phyloP scores from a whole-genome alignment of 108 stramenopile genomes.

The Phaeodactylum tricornutum region DNA sequence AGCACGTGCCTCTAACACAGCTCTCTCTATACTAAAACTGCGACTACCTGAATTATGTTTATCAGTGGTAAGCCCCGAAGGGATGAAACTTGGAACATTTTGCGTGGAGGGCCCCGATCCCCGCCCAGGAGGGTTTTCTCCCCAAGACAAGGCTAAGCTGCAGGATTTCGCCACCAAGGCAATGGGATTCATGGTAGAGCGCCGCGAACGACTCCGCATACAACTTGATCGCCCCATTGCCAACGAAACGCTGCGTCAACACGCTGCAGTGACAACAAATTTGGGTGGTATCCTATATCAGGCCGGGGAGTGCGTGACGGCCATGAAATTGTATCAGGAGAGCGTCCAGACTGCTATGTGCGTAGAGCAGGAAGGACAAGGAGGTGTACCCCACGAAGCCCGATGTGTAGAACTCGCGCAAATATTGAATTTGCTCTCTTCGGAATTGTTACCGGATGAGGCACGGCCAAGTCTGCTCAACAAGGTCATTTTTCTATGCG shows the following conservation, averaged over 20 bases:
- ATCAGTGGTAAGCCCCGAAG: constrained; percentile 25
- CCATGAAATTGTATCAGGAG: constrained; percentile 13
- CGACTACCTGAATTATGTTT: no score
- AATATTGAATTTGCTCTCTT: neutral
- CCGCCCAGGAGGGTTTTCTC: constrained; percentile 24
- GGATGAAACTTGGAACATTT: constrained; percentile 60
- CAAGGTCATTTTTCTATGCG: neutral
- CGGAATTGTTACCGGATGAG: neutral
- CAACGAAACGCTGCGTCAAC: neutral
- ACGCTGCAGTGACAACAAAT: constrained; percentile 8
- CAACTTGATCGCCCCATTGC: neutral
- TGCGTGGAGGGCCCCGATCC: constrained; percentile 66
- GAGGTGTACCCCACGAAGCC: neutral
- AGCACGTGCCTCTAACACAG: constrained; percentile 36
- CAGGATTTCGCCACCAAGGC: constrained; percentile 43
- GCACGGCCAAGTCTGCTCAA: neutral
- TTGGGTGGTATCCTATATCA: constrained; percentile 6
- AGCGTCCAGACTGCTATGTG: constrained; percentile 7
- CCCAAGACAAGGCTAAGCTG: constrained; percentile 51
- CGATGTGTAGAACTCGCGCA: neutral
- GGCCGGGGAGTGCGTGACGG: constrained; percentile 2
- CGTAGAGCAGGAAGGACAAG: constrained; percentile 2
- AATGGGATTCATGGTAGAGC: constrained; percentile 31
- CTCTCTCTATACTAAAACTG: constrained; percentile 34
- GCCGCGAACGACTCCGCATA: constrained; percentile 7